Evolutionary conservation across 495 filamentous ascomycete species (phyloP).

Genomic region (Stereocaulon alpinum): DNA sequence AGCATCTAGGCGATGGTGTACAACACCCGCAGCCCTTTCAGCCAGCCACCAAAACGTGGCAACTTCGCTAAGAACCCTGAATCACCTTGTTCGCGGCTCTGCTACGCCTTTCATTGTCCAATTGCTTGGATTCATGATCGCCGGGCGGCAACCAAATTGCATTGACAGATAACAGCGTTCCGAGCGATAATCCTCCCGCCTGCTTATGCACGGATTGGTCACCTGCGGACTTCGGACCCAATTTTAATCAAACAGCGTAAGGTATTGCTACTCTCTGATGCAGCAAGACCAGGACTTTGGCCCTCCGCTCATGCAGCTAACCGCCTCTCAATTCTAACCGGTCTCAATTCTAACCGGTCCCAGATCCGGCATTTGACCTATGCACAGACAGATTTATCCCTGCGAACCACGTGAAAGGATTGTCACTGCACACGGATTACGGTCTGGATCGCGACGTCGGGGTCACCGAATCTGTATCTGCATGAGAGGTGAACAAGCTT

Average conservation of each 20-base stretch:
- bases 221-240: background rate
- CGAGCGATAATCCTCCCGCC: too few relatives aligned
- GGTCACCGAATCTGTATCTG: background rate
- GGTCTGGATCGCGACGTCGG: background rate
- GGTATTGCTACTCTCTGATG: constrained; percentile 1
- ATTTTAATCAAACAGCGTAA: background rate
- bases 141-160: constrained; percentile 3
- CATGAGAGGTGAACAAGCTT: background rate
- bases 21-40: constrained; percentile 7
- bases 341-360: constrained; percentile 2
- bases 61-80: constrained; percentile 2
- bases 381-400: background rate
- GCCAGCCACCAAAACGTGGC: constrained; percentile 4
- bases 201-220: background rate
- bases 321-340: constrained; percentile 2
- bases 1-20: background rate
- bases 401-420: constrained; percentile 6
- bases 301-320: background rate
- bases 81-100: constrained; percentile 7
- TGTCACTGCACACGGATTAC: background rate
- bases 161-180: background rate
- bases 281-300: background rate
- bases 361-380: constrained; percentile 2
- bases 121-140: background rate
- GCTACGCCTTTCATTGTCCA: background rate